Base-by-base conservation (phyloP, 208 protist species). In the Tritrichomonas foetus region DNA sequence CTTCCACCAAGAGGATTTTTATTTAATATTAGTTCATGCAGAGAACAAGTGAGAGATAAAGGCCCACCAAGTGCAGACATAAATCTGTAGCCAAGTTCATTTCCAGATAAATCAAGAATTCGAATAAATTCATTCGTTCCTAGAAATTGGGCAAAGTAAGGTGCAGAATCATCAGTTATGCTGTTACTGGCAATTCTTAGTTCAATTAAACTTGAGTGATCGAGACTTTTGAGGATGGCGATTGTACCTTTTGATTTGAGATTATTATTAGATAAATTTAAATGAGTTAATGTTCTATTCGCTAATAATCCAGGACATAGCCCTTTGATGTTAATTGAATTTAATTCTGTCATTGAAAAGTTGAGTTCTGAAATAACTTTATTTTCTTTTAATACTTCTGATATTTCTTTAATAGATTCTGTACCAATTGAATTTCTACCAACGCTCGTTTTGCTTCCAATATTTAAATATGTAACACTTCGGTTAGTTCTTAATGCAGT, bases 191-290 rank as follows among this genome's bases (percentile, higher is more conserved):
- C 9, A 27, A 89, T 11, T 61, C 47, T 57, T 1, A 89, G 27
- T 14, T n/a, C 27, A 25, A 69, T n/a, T 5, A 69, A n/a, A n/a
- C 25, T n/a, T 69, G 64, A 33, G 25, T n/a, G 22, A 47, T 20
- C 13, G 27, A 89, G 20, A 89, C 78, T 57, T n/a, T 53, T 39
- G 20, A 55, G 3, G 47, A 89, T 3, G 57, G 16, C 30, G 57
- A 57, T 39, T 5, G 8, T 47, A 39, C 78, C 78, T 5, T 14
- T 20, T 27, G 78, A 89, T 89, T 53, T 44, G 27, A 89, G 1
- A n/a, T 89, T 89, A 36, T 89, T 89, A 57, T 50, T 89, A 11
- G 78, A 89, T 0, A 89, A 27, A 57, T 89, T 89, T n/a, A 89
- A 36, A n/a, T 61, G 16, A 39, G n/a, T n/a, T 14, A 89, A 36